Conservation (phyloP, 202 grass and related monocot species). For the Setaria viridis region DNA sequence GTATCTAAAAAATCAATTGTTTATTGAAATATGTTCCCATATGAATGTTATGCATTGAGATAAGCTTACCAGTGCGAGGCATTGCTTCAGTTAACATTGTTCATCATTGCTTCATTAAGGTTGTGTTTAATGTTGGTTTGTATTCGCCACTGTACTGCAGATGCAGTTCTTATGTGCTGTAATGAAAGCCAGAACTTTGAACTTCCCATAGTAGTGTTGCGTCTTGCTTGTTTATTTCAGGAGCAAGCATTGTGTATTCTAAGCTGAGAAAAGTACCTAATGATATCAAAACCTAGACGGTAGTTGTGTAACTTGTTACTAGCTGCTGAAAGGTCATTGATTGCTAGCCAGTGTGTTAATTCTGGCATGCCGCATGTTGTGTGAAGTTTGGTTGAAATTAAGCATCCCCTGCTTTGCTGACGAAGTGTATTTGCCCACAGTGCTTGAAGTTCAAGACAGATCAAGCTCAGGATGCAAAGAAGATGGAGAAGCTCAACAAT, state of each 20-base stretch:
- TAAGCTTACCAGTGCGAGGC: background rate
- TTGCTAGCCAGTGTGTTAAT: background rate
- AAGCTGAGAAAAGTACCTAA: background rate
- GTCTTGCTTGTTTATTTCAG: slow-evolving; percentile 1
- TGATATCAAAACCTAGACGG: background rate
- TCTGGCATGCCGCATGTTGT: background rate
- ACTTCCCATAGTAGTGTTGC: background rate
- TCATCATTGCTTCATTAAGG: background rate
- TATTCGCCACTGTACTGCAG: background rate
- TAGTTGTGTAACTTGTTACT: background rate
- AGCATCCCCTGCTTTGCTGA: slow-evolving; percentile 34
- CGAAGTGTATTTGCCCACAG: slow-evolving; percentile 44
- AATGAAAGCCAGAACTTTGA: background rate
- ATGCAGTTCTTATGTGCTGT: background rate
- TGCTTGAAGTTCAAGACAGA: slow-evolving; percentile 97
- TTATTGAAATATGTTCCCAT: no score
- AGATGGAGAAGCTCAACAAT: slow-evolving; percentile 97
- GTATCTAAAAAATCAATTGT: no score
- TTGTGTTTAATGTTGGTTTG: background rate
- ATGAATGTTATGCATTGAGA: background rate
- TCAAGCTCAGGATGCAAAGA: slow-evolving; percentile 93
- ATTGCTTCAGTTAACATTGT: background rate
- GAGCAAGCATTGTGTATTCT: background rate
- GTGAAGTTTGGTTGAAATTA: background rate
- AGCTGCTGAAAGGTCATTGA: background rate